Evolutionary conservation across 2,329 filamentous ascomycete genomes (phyloP), one percentile per base, ranked within the genome.

Genomic region (Annulohypoxylon truncatum): DNA sequence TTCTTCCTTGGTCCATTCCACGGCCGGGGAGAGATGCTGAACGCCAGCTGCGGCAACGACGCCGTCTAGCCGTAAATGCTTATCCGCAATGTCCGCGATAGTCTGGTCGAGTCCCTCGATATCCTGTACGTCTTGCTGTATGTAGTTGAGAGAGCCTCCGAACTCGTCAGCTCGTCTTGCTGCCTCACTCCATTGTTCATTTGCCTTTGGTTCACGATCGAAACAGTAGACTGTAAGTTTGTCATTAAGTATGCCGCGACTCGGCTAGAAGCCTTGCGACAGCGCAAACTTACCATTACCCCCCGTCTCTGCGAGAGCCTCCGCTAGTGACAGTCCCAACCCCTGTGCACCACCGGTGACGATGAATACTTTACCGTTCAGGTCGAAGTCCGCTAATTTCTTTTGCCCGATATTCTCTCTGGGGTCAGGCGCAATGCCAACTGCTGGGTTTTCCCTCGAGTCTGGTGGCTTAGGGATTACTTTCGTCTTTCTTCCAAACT

Each of bases 241-340:
- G 44, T 22, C 20, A 35, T 72, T 42, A 69, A 42, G 40, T 8
- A 29, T 8, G 8, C 13, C 0, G 22, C 8, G 2, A 4, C 13
- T 29, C 4, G 4, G 18, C 6, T 22, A 0, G 1, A 15, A 31
- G 10, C 24, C 28, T 33, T 48, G 24, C 10, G 13, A 20, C 1
- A 5, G 31, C 7, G 42, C 4, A 55, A 42, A 74, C 75, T 51
- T 72, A 87, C 86, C 86, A 69, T 82, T 91, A 22, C 90, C 92
- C 18, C 92, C 92, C 22, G 91, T 91, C 77, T 94, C 91, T 10
- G 92, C 82, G 12, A 94, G 79, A 1, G 89, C 91, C 73, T 94
- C 91, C 0, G 90, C 87, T 72, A 94, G 87, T 4, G 89, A 87
- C 18, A 95, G 79, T n/a, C 92, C 92, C 8, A 94, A 83, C 0